Percentiles rank a stretch among this genome's conserved stretches.
Conservation (phyloP, 2,329 filamentous ascomycete species). For the Cadophora sp. region DNA sequence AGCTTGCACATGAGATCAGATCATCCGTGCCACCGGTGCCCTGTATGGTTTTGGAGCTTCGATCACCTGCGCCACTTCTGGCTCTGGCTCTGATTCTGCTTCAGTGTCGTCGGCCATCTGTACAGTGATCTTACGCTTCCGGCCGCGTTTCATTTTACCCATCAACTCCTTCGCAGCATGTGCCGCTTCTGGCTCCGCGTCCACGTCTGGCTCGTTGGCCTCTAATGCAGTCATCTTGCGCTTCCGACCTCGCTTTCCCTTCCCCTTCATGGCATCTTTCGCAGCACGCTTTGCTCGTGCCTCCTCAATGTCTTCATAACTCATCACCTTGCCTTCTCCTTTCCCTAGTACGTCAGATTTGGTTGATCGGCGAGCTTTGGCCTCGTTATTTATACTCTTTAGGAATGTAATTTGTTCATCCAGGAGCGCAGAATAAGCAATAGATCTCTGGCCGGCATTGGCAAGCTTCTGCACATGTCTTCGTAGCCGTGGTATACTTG, state of each 20-base stretch:
- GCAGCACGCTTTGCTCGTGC: conserved; percentile 27
- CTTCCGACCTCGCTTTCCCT: conserved; percentile 28
- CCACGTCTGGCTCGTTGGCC: conserved; percentile 25
- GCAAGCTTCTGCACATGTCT: conserved; percentile 38
- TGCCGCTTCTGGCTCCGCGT: conserved; percentile 4
- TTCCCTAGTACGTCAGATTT: conserved; percentile 28
- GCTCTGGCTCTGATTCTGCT: conserved; percentile 9
- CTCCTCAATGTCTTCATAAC: conserved; percentile 44
- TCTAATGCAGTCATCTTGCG: conserved; percentile 27
- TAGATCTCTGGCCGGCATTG: conserved; percentile 37
- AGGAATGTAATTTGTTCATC: conserved; percentile 38
- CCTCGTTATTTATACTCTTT: conserved; percentile 32
- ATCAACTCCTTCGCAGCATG: background rate
- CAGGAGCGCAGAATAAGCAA: conserved; percentile 42
- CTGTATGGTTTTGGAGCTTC: conserved; percentile 9
- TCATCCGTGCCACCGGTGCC: conserved; percentile 18
- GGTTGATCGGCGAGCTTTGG: conserved; percentile 31
- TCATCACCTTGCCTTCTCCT: conserved; percentile 35
- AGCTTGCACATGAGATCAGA: conserved; percentile 8
- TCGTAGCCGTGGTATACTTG: conserved; percentile 33
- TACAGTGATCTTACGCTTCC: background rate
- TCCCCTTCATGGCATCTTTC: conserved; percentile 25
- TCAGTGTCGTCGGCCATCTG: background rate
- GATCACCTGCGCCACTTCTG: too few species aligned
- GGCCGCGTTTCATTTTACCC: conserved; percentile 1